phyloP scores from a whole-genome alignment of 2,329 filamentous ascomycete species.

The Epicoccum nigrum region DNA sequence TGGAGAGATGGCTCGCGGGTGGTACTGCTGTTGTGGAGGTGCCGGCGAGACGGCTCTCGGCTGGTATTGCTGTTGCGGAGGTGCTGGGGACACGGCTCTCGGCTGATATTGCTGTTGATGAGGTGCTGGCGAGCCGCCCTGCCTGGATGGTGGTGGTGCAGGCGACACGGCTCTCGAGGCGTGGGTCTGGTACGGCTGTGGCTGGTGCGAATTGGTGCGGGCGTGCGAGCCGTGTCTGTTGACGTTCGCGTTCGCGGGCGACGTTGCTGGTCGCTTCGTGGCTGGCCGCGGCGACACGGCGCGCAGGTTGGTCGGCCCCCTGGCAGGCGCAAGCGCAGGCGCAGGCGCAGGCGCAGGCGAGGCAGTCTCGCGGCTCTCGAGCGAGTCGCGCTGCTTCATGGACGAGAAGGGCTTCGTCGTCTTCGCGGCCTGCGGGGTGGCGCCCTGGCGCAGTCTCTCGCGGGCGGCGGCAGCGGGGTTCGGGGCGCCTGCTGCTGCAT shows the following conservation, averaged over 20 bases:
- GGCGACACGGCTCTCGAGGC: conserved; percentile 31
- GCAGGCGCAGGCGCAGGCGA: conserved; percentile 33
- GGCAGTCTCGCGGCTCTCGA: conserved; percentile 40
- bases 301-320: conserved; percentile 37
- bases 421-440: conserved; percentile 41
- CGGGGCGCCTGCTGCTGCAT: conserved; percentile 53
- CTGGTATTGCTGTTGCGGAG: conserved; percentile 29
- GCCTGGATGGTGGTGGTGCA: conserved; percentile 32
- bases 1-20: conserved; percentile 27
- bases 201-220: conserved; percentile 37
- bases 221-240: conserved; percentile 30
- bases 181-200: conserved; percentile 24
- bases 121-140: conserved; percentile 10
- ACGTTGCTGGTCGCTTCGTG: conserved; percentile 43
- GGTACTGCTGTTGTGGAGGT: conserved; percentile 23
- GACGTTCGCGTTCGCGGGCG: conserved; percentile 48
- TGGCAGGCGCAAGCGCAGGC: neutral
- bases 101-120: conserved; percentile 27
- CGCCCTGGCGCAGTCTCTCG: conserved; percentile 42
- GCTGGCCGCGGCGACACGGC: conserved; percentile 51
- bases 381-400: conserved; percentile 57
- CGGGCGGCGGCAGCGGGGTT: conserved; percentile 50
- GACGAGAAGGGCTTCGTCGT: conserved; percentile 57
- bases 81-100: too few relatives aligned
- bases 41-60: conserved; percentile 28